A percentile compares a stretch with the other conserved stretches of the same genome.
phyloP scores from a whole-genome alignment of 2,329 filamentous ascomycete genomes.

The Plenodomus tracheiphilus region DNA sequence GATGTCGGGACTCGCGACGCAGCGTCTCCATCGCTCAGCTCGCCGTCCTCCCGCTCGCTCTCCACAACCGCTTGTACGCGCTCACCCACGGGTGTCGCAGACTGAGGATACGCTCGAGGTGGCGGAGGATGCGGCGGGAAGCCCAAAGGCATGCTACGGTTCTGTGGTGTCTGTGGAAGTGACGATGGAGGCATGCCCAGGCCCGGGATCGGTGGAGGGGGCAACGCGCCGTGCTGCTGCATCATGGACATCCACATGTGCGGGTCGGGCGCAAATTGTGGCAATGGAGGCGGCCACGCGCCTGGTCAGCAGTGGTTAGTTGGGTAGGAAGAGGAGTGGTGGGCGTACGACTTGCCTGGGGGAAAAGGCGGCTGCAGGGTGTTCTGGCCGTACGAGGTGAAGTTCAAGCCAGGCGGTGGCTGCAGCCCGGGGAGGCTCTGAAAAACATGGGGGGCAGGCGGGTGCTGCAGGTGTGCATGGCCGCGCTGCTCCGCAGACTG shows the following conservation, averaged over 20 bases:
- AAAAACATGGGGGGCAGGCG: slow-evolving; percentile 16
- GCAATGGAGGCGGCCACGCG: slow-evolving; percentile 26
- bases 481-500: neutral
- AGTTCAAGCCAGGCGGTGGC: slow-evolving; percentile 23
- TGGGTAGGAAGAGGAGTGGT: no score
- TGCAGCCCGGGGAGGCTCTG: slow-evolving; percentile 13
- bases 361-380: slow-evolving; percentile 25
- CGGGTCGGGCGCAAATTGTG: slow-evolving; percentile 37
- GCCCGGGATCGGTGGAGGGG: slow-evolving; percentile 26
- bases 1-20: slow-evolving; percentile 12
- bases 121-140: slow-evolving; percentile 14
- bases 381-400: slow-evolving; percentile 28
- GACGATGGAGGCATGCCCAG: slow-evolving; percentile 22
- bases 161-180: slow-evolving; percentile 24
- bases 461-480: slow-evolving; percentile 14
- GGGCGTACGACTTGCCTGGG: slow-evolving; percentile 9
- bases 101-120: slow-evolving; percentile 7
- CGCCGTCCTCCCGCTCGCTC: slow-evolving; percentile 69
- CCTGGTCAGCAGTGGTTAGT: slow-evolving; percentile 12
- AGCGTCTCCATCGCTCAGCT: slow-evolving; percentile 65
- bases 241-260: slow-evolving; percentile 36
- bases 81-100: slow-evolving; percentile 20
- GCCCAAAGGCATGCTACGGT: slow-evolving; percentile 12
- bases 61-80: slow-evolving; percentile 40
- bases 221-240: slow-evolving; percentile 22